phyloP scores from a whole-genome alignment of 495 filamentous ascomycete genomes.

The Haplographium delicatum region DNA sequence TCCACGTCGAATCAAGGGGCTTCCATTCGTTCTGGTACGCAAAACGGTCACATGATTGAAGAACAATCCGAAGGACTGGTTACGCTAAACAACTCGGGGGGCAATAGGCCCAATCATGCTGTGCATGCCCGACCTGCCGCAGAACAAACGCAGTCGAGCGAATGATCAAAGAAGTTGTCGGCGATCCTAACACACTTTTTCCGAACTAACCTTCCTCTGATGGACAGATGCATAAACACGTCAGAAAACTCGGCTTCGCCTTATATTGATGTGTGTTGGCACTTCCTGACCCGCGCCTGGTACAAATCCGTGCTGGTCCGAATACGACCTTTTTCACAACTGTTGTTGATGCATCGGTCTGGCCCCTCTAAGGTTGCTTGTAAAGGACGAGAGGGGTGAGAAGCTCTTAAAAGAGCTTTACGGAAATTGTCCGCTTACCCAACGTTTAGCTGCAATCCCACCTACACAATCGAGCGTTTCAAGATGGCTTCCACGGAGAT shows the following conservation, averaged over 20 bases:
- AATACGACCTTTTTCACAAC: too few relatives aligned
- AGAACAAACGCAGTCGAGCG: background rate
- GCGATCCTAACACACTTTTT: background rate
- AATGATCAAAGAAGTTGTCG: background rate
- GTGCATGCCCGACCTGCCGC: background rate
- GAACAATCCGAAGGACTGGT: too few relatives aligned
- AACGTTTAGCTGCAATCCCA: too few relatives aligned
- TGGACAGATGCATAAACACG: conserved; percentile 18
- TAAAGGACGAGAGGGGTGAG: too few relatives aligned
- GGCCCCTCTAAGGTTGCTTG: too few relatives aligned
- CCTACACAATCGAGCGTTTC: too few relatives aligned
- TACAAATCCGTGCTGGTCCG: too few relatives aligned
- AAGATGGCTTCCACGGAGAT: background rate
- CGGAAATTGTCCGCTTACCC: too few relatives aligned
- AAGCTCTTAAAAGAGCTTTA: too few relatives aligned
- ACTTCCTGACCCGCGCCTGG: background rate
- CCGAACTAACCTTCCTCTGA: background rate
- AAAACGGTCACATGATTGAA: background rate
- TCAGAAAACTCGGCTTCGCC: conserved; percentile 3
- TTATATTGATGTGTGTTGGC: conserved; percentile 15
- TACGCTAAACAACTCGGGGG: too few relatives aligned
- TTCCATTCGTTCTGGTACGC: background rate
- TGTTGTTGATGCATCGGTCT: too few relatives aligned
- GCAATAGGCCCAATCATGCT: background rate
- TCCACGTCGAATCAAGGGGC: too few relatives aligned